A percentile compares a stretch with the other conserved stretches of the same genome.
Conservation (phyloP, 1,139 yeast genomes). For the Eremothecium coryli region DNA sequence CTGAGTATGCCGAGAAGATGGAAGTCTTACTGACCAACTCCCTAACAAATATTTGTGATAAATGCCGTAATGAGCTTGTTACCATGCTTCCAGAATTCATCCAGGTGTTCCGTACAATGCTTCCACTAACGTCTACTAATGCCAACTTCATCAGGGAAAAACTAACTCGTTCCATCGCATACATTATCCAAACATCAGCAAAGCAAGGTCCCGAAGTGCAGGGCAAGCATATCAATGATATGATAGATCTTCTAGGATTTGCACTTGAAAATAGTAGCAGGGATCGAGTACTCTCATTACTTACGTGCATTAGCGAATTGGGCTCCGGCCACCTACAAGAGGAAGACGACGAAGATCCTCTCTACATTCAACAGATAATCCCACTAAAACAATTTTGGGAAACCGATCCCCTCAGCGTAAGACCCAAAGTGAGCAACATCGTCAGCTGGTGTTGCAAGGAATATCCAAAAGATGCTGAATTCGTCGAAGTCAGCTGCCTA, state of each 20-base stretch:
- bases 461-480: constrained; percentile 20
- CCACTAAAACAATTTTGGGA: constrained; percentile 19
- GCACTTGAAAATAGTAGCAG: constrained; percentile 15
- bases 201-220: constrained; percentile 38
- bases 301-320: constrained; percentile 54
- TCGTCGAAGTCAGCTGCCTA: constrained; percentile 27
- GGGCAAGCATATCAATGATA: constrained; percentile 28
- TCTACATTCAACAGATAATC: constrained; percentile 9
- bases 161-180: constrained; percentile 51
- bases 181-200: constrained; percentile 45
- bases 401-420: constrained; percentile 35
- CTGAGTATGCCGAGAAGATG: constrained; percentile 20
- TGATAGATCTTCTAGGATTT: constrained; percentile 23
- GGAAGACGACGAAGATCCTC: constrained; percentile 25
- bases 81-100: constrained; percentile 46
- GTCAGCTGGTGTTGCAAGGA: constrained; percentile 20
- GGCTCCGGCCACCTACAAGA: constrained; percentile 61
- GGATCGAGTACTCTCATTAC: constrained; percentile 42
- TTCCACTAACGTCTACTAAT: constrained; percentile 35
- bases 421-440: constrained; percentile 29
- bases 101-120: constrained; percentile 42
- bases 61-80: constrained; percentile 42
- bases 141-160: constrained; percentile 51
- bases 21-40: constrained; percentile 45
- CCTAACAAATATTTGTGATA: constrained; percentile 51